These are phyloP conservation scores for Pythium chondricola DNA, from an alignment of 352 stramenopile species.

Conservation along the genomic window DNA sequence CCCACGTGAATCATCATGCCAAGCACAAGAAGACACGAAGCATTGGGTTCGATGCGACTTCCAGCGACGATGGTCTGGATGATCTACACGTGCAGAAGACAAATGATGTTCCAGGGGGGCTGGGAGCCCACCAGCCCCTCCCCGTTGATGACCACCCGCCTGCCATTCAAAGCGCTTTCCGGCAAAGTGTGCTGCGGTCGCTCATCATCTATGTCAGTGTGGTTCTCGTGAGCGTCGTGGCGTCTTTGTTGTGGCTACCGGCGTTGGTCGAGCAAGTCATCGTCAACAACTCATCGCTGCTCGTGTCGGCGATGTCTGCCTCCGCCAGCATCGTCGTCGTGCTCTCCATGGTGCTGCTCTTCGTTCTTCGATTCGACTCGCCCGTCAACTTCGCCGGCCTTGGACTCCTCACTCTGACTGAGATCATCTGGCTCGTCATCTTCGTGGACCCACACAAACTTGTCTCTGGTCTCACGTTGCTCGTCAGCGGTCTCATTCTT, in stretches of 20 bases:
- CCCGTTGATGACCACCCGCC: conserved; percentile 3
- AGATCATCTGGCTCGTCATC: not conserved
- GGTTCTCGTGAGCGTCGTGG: not conserved
- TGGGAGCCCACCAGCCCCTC: too few relatives aligned
- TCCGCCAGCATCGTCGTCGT: not conserved
- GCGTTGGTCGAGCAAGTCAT: not conserved
- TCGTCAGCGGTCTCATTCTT: not conserved
- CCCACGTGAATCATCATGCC: conserved; percentile 3
- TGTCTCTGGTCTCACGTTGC: not conserved
- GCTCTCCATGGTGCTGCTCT: conserved; percentile 15
- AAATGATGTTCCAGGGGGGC: too few relatives aligned
- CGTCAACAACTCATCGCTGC: conserved; percentile 1
- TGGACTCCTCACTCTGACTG: conserved; percentile 6
- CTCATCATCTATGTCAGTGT: conserved; percentile 4
- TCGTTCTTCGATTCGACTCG: conserved; percentile 15
- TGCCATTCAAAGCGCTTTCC: conserved; percentile 18
- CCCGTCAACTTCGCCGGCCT: conserved; percentile 12
- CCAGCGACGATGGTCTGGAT: not conserved
- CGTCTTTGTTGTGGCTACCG: not conserved
- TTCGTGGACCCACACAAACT: not conserved
- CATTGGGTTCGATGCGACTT: not conserved
- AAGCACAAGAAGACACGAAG: too few relatives aligned
- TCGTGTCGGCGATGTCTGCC: not conserved
- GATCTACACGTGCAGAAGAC: not conserved
- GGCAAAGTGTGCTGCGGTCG: conserved; percentile 10